Conservation (phyloP, 2,329 filamentous ascomycete genomes). For the Alternaria triticina region DNA sequence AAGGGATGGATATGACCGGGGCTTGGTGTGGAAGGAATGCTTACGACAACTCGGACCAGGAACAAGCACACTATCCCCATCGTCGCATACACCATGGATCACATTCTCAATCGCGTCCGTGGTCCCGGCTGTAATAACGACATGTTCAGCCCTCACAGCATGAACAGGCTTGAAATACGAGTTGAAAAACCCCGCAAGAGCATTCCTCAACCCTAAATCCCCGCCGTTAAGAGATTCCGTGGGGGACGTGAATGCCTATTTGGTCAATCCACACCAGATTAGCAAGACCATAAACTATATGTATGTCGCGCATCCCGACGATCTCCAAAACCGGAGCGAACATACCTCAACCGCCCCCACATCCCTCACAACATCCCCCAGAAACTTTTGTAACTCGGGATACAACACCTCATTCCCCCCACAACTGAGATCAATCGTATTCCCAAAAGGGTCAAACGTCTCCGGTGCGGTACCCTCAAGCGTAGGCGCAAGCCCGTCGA, state of each 20-base stretch:
- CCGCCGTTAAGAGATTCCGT: constrained; percentile 19
- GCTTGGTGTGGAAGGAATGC: not conserved
- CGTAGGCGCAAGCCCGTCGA: constrained; percentile 22
- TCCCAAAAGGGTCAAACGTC: not conserved
- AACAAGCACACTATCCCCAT: constrained; percentile 40
- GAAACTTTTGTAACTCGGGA: constrained; percentile 34
- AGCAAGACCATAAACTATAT: too few relatives aligned
- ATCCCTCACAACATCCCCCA: constrained; percentile 35
- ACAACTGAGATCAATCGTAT: constrained; percentile 31
- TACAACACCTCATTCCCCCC: constrained; percentile 38
- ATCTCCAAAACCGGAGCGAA: not conserved
- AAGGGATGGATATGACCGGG: not conserved
- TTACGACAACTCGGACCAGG: constrained; percentile 42
- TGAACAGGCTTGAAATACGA: constrained; percentile 35
- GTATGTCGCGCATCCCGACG: too few relatives aligned
- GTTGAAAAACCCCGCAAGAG: constrained; percentile 40
- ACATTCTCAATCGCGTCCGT: constrained; percentile 36
- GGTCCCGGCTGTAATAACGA: constrained; percentile 37
- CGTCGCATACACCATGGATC: constrained; percentile 38
- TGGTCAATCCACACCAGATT: not conserved
- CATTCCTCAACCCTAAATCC: constrained; percentile 23
- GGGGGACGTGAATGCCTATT: constrained; percentile 31
- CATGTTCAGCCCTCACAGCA: constrained; percentile 31
- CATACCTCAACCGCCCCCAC: constrained; percentile 26
- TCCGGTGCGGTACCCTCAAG: not conserved